Base-by-base conservation (phyloP, 495 filamentous ascomycete species). In the Pyrenopolyporus hunteri region DNA sequence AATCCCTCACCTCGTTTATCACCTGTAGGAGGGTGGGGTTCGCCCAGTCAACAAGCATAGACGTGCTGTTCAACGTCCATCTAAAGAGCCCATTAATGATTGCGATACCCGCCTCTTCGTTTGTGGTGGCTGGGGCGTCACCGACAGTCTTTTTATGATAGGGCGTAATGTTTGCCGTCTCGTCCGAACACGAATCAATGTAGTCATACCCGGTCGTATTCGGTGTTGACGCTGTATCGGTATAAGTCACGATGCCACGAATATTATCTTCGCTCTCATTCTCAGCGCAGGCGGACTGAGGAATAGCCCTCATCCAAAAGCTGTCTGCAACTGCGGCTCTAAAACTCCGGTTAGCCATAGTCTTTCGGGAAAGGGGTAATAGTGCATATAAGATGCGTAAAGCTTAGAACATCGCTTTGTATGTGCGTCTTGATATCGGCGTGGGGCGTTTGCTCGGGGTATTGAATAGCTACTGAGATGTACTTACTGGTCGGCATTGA, bases 261-360 rank as follows among this genome's bases (percentile, higher is more conserved):
- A 84, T 86, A 52, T 85, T 78, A 19, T 77, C 73, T 1, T 64
- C 59, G 25, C 68, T 78, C 17, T 64, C 66, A 22, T 80, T 81
- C 6, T 70, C 61, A 20, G 78, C 70, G 56, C 75, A 74, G 28
- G 81, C 84, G 6, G 70, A 67, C 65, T 83, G 81, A 0, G 83
- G 80, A 17, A 83, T 78, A 8, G 83, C 77, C 16, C 86, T 80
- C 33, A 89, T 78, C 87, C 87, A 90, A 67, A 85, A 89, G 53
- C 79, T 78, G 11, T 69, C 74, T 23, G 69, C 59, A 36, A 57
- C 52, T 1, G 50, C 44, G 16, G 51, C 56, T 47, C 61, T 64
- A 19, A 26, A 56, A 22, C 9, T 26, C 31, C n/a, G 26, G 6
- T 10, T n/a, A 17, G 28, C 47, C 36, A 56, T n/a, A n/a, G n/a